Percentiles rank a stretch among this genome's conserved stretches.
Evolutionary conservation across 2,329 filamentous ascomycete species (phyloP).

Genomic region (Hymenoscyphus infarciens): DNA sequence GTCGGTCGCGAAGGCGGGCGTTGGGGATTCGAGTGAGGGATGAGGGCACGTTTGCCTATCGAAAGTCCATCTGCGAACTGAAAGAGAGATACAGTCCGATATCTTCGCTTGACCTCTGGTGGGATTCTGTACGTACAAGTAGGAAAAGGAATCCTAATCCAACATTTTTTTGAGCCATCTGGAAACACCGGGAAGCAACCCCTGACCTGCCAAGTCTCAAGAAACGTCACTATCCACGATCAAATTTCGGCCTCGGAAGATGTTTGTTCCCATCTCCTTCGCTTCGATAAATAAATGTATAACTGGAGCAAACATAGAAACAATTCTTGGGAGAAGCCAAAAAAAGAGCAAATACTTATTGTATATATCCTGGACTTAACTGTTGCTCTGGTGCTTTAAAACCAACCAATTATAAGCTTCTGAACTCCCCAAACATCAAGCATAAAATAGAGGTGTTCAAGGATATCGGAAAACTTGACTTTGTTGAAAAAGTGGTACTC

Average conservation of each 20-base stretch:
- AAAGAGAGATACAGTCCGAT: too few species aligned
- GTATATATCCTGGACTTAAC: too few species aligned
- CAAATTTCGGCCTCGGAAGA: neutral
- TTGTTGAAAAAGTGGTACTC: too few species aligned
- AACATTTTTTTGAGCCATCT: neutral
- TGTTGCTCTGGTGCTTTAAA: too few species aligned
- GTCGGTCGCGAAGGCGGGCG: neutral
- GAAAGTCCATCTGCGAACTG: constrained; percentile 7
- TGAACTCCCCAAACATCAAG: too few species aligned
- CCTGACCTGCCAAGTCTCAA: neutral
- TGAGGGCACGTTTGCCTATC: constrained; percentile 2
- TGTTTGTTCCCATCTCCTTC: neutral
- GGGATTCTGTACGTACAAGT: neutral
- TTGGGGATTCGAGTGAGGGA: neutral
- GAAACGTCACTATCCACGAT: neutral
- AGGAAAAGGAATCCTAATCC: constrained; percentile 2
- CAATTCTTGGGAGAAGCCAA: too few species aligned
- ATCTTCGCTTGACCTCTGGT: neutral
- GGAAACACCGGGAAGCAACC: neutral
- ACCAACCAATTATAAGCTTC: too few species aligned
- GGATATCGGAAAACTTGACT: too few species aligned
- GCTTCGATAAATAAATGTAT: neutral
- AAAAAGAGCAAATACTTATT: too few species aligned
- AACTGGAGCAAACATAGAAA: too few species aligned
- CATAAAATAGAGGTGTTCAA: too few species aligned